phyloP scores from a whole-genome alignment of 192 early-diverging fungal genomes.

The Pilobolus umbonatus region DNA sequence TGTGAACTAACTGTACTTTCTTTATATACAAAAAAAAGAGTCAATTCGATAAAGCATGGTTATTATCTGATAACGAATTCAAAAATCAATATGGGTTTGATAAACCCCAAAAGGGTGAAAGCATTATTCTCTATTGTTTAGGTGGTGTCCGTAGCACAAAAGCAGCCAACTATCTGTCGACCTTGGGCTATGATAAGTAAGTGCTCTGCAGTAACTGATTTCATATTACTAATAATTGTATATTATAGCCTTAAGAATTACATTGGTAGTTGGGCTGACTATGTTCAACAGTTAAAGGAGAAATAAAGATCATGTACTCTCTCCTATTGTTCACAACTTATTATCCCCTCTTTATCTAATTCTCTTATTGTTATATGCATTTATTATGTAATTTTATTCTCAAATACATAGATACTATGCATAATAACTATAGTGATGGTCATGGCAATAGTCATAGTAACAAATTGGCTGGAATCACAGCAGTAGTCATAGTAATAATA shows the following conservation, averaged over 20 bases:
- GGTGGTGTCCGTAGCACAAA: slow-evolving; percentile 61
- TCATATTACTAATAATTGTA: neutral
- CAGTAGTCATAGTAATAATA: too few relatives aligned
- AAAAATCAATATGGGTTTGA: slow-evolving; percentile 46
- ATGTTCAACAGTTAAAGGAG: slow-evolving; percentile 37
- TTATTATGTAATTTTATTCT: neutral
- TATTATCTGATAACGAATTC: slow-evolving; percentile 20
- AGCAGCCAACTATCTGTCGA: slow-evolving; percentile 52
- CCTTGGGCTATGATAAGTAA: slow-evolving; percentile 43
- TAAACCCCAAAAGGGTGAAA: slow-evolving; percentile 41
- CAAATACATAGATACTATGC: neutral
- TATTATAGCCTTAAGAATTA: slow-evolving; percentile 39
- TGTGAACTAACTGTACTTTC: slow-evolving; percentile 40
- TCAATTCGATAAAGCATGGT: slow-evolving; percentile 25
- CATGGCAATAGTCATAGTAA: too few relatives aligned
- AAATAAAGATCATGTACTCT: slow-evolving; percentile 6
- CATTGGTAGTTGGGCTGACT: slow-evolving; percentile 47
- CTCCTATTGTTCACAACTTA: slow-evolving; percentile 8
- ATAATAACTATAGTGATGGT: too few relatives aligned
- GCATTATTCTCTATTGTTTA: slow-evolving; percentile 67
- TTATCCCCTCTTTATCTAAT: neutral
- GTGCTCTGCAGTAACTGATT: neutral
- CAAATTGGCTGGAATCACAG: too few relatives aligned
- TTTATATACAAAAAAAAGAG: slow-evolving; percentile 20
- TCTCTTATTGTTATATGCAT: neutral